Conservation (phyloP, 306 rosid species). For the Acmispon strigosus region DNA sequence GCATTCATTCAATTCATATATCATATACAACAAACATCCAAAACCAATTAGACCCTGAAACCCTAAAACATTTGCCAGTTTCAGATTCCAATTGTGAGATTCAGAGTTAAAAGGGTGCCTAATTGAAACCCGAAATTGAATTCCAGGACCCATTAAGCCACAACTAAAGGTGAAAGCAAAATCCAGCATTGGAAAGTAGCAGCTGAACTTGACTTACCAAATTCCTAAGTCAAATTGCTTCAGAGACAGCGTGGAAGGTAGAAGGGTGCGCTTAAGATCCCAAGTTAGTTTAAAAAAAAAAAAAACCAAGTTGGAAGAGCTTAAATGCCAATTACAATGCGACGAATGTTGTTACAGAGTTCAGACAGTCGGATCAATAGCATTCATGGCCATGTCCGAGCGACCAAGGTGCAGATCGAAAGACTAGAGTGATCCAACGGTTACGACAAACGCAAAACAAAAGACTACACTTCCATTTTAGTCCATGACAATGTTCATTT, state of each 20-base stretch:
- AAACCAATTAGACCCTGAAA: slow-evolving; percentile 30
- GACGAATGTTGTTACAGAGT: slow-evolving; percentile 24
- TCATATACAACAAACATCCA: not conserved
- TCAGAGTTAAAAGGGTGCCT: not conserved
- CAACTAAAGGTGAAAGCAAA: slow-evolving; percentile 25
- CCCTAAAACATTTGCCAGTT: slow-evolving; percentile 40
- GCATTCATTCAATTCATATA: not conserved
- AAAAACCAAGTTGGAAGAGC: too few species aligned
- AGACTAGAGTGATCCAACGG: slow-evolving; percentile 41
- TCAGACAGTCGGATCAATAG: slow-evolving; percentile 55
- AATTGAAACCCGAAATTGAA: slow-evolving; percentile 18
- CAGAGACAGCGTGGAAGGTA: slow-evolving; percentile 4
- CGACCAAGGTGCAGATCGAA: slow-evolving; percentile 41
- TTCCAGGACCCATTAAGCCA: slow-evolving; percentile 5
- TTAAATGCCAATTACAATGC: slow-evolving; percentile 28
- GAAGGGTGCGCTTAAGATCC: slow-evolving; percentile 32
- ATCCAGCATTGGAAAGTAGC: not conserved
- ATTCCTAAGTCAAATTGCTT: slow-evolving; percentile 29
- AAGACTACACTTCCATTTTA: too few species aligned
- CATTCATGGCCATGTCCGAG: slow-evolving; percentile 35
- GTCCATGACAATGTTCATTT: too few species aligned
- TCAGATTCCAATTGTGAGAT: slow-evolving; percentile 18
- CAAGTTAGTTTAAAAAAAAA: slow-evolving; percentile 22
- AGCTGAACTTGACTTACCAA: slow-evolving; percentile 25
- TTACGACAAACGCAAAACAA: slow-evolving; percentile 3